phyloP scores from a whole-genome alignment of 1,284 basidiomycete genomes.

The Paramarasmius palmivorus region DNA sequence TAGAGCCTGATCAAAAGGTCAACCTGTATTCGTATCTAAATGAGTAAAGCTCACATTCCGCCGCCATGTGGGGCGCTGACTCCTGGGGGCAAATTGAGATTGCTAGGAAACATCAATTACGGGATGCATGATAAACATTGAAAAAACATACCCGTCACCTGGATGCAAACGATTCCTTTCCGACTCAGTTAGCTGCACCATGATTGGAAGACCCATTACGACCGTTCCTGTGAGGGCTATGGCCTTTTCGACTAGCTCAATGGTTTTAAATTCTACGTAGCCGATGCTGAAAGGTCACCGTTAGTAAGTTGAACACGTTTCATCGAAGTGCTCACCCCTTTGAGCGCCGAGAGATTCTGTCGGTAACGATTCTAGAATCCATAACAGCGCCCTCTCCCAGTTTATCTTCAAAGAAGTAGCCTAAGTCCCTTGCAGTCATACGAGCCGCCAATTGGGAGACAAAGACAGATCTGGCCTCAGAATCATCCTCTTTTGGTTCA shows the following conservation, averaged over 20 bases:
- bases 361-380: conserved; percentile 94
- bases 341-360: conserved; percentile 88
- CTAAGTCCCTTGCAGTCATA: conserved; percentile 93
- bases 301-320: conserved; percentile 29
- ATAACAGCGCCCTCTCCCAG: conserved; percentile 90
- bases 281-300: conserved; percentile 62
- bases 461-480: conserved; percentile 96
- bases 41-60: conserved; percentile 63
- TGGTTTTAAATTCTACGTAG: conserved; percentile 92
- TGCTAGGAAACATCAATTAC: conserved; percentile 39
- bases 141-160: conserved; percentile 68
- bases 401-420: conserved; percentile 98
- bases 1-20: conserved; percentile 67
- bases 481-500: conserved; percentile 84
- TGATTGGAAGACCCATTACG: conserved; percentile 97
- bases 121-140: conserved; percentile 9
- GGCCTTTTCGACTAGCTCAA: conserved; percentile 91
- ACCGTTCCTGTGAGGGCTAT: conserved; percentile 88
- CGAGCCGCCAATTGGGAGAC: conserved; percentile 96
- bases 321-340: conserved; percentile 77
- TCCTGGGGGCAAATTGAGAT: conserved; percentile 76
- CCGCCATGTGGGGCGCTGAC: conserved; percentile 74
- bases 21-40: conserved; percentile 11
- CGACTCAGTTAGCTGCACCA: conserved; percentile 94
- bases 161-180: conserved; percentile 90